These are phyloP conservation scores for Lasiodiplodia citricola DNA, from an alignment of 2,329 filamentous ascomycete species.

Conservation along the genomic window DNA sequence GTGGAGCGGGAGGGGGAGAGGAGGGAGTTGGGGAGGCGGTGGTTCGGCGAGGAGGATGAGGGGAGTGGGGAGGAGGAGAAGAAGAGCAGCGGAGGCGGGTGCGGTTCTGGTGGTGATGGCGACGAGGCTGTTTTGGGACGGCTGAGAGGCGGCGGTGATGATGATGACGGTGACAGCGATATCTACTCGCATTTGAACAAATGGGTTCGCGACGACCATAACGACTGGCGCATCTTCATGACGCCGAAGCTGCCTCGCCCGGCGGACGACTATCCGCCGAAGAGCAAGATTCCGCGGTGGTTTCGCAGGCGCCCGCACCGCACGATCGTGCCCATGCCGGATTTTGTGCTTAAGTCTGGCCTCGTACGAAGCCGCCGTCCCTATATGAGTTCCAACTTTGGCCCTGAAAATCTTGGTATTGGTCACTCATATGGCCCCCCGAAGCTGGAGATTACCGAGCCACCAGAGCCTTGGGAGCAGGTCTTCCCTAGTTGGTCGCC, in stretches of 20 bases:
- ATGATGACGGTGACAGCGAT: neutral
- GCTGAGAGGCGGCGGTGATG: neutral
- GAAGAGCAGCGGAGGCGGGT: too few relatives aligned
- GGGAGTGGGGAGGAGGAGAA: too few relatives aligned
- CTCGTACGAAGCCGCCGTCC: fast-evolving
- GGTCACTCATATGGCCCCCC: too few relatives aligned
- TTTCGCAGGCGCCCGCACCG: neutral
- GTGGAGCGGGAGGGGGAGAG: neutral
- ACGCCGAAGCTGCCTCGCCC: neutral
- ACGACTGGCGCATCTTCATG: neutral
- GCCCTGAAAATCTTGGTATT: neutral
- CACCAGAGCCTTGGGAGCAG: neutral
- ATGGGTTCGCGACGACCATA: neutral
- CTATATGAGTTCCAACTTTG: neutral
- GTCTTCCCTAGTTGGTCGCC: neutral
- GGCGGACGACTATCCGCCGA: neutral
- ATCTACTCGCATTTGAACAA: too few relatives aligned
- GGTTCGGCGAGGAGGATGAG: neutral
- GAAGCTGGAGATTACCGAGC: neutral
- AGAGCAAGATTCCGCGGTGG: neutral
- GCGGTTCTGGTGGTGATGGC: too few relatives aligned
- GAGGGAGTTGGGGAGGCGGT: neutral
- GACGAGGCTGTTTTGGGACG: neutral
- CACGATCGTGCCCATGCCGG: neutral
- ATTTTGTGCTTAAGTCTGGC: fast-evolving